A percentile compares a stretch with the other conserved stretches of the same genome.
These are phyloP conservation scores for Fusarium vanettenii DNA, from an alignment of 2,329 filamentous ascomycete genomes.

Conservation along the genomic window DNA sequence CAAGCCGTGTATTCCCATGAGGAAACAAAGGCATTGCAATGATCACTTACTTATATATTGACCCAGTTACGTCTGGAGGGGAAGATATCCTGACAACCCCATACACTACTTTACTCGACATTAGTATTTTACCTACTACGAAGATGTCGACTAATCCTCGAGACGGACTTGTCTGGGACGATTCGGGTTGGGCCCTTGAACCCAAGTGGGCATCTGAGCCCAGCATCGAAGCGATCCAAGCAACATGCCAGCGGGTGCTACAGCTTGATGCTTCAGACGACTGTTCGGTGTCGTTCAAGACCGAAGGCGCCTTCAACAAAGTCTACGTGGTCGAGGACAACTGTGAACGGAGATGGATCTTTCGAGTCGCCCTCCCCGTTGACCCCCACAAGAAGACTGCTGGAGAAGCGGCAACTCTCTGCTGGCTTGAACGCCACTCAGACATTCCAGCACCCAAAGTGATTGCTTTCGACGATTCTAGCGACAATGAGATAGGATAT, in stretches of 20 bases:
- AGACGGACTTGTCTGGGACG: slow-evolving; percentile 21
- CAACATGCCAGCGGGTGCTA: slow-evolving; percentile 20
- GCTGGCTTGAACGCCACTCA: slow-evolving; percentile 46
- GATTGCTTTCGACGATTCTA: slow-evolving; percentile 46
- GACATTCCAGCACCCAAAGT: slow-evolving; percentile 49
- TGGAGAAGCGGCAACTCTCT: slow-evolving; percentile 53
- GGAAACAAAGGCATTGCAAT: not conserved
- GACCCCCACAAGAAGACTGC: slow-evolving; percentile 50
- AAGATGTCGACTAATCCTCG: not conserved
- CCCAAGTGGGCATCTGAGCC: slow-evolving; percentile 32
- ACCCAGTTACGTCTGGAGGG: not conserved
- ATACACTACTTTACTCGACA: not conserved
- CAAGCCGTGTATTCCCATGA: not conserved
- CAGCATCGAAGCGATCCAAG: slow-evolving; percentile 19
- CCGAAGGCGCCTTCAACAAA: slow-evolving; percentile 36
- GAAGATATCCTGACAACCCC: not conserved
- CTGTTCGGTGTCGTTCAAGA: slow-evolving; percentile 25
- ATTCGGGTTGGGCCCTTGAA: not conserved
- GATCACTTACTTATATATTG: not conserved
- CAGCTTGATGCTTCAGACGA: slow-evolving; percentile 2
- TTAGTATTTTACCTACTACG: not conserved
- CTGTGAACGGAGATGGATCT: not conserved
- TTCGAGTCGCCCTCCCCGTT: slow-evolving; percentile 52
- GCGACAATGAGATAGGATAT: slow-evolving; percentile 50
- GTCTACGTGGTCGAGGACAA: slow-evolving; percentile 33